phyloP scores from a whole-genome alignment of 176 grass and related monocot species.

The Poa pratensis region DNA sequence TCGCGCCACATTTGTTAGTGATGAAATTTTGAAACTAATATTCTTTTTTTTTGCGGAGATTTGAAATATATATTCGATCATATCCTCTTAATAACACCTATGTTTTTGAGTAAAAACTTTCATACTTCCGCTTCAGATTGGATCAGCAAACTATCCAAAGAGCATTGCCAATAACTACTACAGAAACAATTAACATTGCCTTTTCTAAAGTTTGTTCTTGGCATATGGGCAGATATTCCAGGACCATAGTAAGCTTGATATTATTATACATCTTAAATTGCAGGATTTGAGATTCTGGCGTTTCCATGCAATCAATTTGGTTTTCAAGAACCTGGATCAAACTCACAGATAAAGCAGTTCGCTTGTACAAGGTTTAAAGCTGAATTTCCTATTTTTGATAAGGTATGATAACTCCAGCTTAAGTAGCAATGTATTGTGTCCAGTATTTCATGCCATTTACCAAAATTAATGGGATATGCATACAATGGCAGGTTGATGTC shows the following conservation, averaged over 20 bases:
- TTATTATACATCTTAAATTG: conserved; percentile 25
- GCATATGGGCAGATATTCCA: background rate
- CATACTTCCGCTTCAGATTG: background rate
- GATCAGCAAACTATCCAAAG: background rate
- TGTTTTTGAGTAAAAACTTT: background rate
- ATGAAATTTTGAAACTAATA: background rate
- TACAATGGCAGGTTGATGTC: conserved; percentile 84
- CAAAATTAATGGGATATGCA: conserved; percentile 32
- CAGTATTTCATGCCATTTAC: background rate
- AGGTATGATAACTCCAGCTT: conserved; percentile 57
- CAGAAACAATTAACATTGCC: background rate
- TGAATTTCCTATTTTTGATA: conserved; percentile 98
- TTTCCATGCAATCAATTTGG: conserved; percentile 99
- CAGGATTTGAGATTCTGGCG: conserved; percentile 97
- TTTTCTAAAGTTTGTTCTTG: background rate
- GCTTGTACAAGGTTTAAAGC: conserved; percentile 99
- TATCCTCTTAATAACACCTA: conserved; percentile 2
- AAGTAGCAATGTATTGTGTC: background rate
- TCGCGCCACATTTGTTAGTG: background rate
- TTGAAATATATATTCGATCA: background rate
- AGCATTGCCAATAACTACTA: background rate
- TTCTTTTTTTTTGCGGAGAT: no score
- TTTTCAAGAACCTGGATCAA: conserved; percentile 94
- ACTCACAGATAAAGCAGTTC: conserved; percentile 95
- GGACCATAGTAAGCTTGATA: background rate